Base-by-base conservation (phyloP, 2,329 filamentous ascomycete species). In the Fusarium sp. region DNA sequence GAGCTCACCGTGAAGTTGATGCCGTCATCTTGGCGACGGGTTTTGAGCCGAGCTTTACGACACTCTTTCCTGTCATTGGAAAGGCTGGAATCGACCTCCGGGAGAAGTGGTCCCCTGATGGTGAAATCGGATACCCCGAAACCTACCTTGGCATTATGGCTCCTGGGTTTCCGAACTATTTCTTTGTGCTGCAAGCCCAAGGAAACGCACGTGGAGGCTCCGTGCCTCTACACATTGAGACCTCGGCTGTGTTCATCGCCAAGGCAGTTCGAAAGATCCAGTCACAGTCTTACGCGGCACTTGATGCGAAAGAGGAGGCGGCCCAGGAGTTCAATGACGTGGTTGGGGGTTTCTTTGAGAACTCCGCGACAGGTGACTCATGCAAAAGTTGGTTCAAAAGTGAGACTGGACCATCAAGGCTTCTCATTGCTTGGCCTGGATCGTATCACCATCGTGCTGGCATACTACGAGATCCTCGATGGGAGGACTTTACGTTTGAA, bases 331-430 rank as follows among this genome's bases (percentile, higher is more conserved):
- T 68, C 27, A 68, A 68, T 24, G 66, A 60, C 18, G 59, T 68
- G 16, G 60, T 56, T 41, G 64, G 45, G n/a, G 54, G 66, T 7
- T 68, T 59, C 41, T 68, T 68, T 16, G 41, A 52, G 24, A 52
- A 60, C 13, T 52, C 45, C 14, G 61, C 60, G 16, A 65, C 61
- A 6, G 39, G 54, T 7, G 61, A 68, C 20, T 65, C 48, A 29
- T 68, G 66, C 20, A 33, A 33, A 6, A 68, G 66, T 31, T 68
- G 66, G 66, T 65, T 65, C 54, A 68, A 68, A 45, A 54, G 33
- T 27, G 66, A 62, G 3, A 33, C 60, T 4, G 66, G 66, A 0
- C 41, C 45, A 31, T 65, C 66, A 6, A 22, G 48, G 27, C 45
- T 64, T 16, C 45, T 64, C 5, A 64, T 64, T 14, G 33, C 61